Conservation (phyloP, 257 asterid species). For the Gentiana straminea region DNA sequence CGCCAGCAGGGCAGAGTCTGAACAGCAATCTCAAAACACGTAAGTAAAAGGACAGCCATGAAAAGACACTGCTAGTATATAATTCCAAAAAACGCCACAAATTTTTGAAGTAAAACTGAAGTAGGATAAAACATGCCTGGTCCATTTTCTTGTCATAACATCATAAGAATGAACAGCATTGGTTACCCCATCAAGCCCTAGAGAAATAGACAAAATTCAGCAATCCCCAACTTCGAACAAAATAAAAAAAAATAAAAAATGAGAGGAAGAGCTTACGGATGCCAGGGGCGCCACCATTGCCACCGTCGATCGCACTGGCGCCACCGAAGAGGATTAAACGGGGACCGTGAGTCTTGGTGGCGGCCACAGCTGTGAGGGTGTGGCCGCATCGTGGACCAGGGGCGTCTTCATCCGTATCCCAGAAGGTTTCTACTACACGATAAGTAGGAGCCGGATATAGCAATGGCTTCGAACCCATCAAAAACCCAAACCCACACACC, state of each 20-base stretch:
- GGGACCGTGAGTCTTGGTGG: slow-evolving; percentile 80
- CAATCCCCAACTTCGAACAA: background rate
- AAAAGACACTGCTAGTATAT: no score
- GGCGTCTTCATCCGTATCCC: slow-evolving; percentile 90
- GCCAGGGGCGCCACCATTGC: slow-evolving; percentile 77
- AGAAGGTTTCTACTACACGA: slow-evolving; percentile 43
- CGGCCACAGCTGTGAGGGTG: slow-evolving; percentile 89
- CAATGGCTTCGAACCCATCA: no score
- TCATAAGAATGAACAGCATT: slow-evolving; percentile 81
- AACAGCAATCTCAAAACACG: background rate
- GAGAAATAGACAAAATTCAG: slow-evolving; percentile 12
- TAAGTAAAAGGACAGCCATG: background rate
- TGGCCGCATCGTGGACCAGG: slow-evolving; percentile 98
- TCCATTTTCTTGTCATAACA: slow-evolving; percentile 93
- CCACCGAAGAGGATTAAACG: slow-evolving; percentile 93
- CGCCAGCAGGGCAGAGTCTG: slow-evolving; percentile 92
- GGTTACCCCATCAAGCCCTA: slow-evolving; percentile 95
- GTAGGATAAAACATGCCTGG: slow-evolving; percentile 36
- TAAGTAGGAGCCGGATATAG: background rate
- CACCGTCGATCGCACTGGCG: slow-evolving; percentile 92
- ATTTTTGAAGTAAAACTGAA: background rate
- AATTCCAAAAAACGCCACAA: no score
- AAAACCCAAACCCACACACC: no score
- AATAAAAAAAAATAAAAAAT: no score
- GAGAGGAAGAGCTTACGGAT: slow-evolving; percentile 36